Conservation (phyloP, 192 early-diverging fungal species). For the Gonapodya sp. region DNA sequence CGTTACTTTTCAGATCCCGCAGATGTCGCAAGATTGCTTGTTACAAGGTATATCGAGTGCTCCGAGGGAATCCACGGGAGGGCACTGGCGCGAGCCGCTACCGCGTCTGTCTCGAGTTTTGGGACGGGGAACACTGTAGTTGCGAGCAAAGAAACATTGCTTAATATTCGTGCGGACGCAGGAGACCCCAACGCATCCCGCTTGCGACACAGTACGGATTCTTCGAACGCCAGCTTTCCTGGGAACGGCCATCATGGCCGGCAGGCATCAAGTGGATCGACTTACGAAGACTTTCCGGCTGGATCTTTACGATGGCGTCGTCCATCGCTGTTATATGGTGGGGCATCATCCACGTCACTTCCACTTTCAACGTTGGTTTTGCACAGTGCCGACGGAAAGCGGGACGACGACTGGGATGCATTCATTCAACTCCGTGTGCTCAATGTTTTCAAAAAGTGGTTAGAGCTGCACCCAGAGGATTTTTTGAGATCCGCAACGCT, state of each 20-base stretch:
- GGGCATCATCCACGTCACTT: neutral
- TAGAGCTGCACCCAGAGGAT: slow-evolving; percentile 29
- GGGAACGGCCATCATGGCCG: neutral
- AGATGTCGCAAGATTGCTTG: slow-evolving; percentile 55
- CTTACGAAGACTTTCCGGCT: neutral
- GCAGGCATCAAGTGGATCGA: neutral
- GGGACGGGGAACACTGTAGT: neutral
- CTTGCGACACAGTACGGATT: neutral
- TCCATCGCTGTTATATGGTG: neutral
- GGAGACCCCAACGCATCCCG: neutral
- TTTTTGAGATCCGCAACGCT: slow-evolving; percentile 20
- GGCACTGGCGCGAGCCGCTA: neutral
- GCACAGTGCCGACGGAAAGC: neutral
- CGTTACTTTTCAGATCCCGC: slow-evolving; percentile 53
- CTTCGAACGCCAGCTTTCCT: neutral
- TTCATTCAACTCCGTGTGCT: slow-evolving; percentile 29
- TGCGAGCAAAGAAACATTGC: neutral
- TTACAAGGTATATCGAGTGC: slow-evolving; percentile 51
- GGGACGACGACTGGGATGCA: slow-evolving; percentile 15
- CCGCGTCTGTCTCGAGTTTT: neutral
- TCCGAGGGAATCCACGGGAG: slow-evolving; percentile 15
- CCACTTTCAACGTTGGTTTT: neutral
- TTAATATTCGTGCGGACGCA: no score
- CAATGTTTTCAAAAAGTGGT: slow-evolving; percentile 42
- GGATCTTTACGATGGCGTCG: neutral